These are phyloP conservation scores for Sporormia fimetaria DNA, from an alignment of 495 filamentous ascomycete genomes.

Conservation along the genomic window DNA sequence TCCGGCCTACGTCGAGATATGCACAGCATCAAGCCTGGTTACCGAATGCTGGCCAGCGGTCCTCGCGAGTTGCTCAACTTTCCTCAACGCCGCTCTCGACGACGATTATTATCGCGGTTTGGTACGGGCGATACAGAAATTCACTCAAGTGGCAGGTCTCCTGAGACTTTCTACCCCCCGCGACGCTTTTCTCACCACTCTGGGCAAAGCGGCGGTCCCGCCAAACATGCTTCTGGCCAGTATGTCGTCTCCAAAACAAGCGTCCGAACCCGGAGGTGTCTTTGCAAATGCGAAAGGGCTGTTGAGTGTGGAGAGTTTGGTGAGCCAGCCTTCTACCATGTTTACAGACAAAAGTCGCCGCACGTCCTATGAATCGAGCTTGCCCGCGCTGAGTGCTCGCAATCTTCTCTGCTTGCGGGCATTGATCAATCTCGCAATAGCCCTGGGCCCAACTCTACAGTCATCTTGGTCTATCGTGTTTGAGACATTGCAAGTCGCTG, in stretches of 20 bases:
- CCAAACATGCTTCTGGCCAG: constrained; percentile 57
- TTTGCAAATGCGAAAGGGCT: constrained; percentile 54
- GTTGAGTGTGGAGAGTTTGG: constrained; percentile 51
- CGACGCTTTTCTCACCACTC: constrained; percentile 87
- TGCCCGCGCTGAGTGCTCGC: constrained; percentile 61
- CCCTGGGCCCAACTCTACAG: constrained; percentile 76
- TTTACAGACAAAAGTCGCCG: constrained; percentile 43
- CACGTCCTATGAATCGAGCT: constrained; percentile 38
- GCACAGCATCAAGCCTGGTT: constrained; percentile 67
- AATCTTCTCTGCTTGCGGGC: constrained; percentile 85
- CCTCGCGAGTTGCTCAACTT: constrained; percentile 86
- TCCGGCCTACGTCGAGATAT: constrained; percentile 55
- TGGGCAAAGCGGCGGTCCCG: constrained; percentile 86
- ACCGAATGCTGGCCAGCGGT: constrained; percentile 93
- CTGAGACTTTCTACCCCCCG: constrained; percentile 72
- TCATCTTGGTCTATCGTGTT: constrained; percentile 80
- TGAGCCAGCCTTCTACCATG: constrained; percentile 38
- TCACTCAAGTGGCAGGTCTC: constrained; percentile 88
- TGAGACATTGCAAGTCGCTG: constrained; percentile 83
- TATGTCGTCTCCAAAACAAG: constrained; percentile 34
- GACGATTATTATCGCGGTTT: constrained; percentile 89
- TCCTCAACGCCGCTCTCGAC: constrained; percentile 81
- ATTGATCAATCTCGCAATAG: constrained; percentile 86
- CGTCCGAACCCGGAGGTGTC: constrained; percentile 42
- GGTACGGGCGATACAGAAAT: constrained; percentile 89